Base-by-base conservation (phyloP, 345 rosid genomes). In the Zanthoxylum bungeanum region DNA sequence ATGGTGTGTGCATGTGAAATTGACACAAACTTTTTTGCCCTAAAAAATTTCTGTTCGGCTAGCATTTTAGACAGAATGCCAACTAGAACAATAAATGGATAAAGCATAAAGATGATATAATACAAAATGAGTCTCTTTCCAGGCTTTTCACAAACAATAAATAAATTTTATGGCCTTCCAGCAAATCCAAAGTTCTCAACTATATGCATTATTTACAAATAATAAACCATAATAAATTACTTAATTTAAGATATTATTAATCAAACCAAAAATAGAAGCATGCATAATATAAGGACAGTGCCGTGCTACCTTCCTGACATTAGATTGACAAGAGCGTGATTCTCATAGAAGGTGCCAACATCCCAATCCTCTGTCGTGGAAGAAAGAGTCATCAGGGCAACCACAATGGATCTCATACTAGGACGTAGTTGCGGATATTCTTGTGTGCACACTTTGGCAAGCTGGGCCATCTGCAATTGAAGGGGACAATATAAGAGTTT, bases 361-460 rank as follows among this genome's bases (percentile, higher is more conserved):
- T 91, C 97, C 96, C 96, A 93, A 21, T 91, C 96, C 64, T 89
- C 96, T 0, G 96, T 89, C 0, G 89, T 64, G 1, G 99, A 95
- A 3, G 93, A 91, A 24, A 96, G 93, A 3, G 98, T 87, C 76
- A 88, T 93, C 36, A 91, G 75, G 37, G 97, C 96, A 49, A 93
- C 98, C 71, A 93, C 99, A 3, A 93, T 79, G 46, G 93, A 89
- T 76, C 97, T 88, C 98, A 89, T 95, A 34, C 87, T 87, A 1
- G 98, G 98, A 4, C 97, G 89, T 59, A 83, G 75, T 70, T 85
- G 96, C 36, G 97, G 90, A 50, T 81, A 85, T 83, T 87, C 98
- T 61, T 85, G 89, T 3, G 99, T 91, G 82, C 99, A 92, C 9
- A 86, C 98, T 77, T 79, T 88, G 27, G 93, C 99, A 56, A 95